phyloP scores from a whole-genome alignment of 1,284 basidiomycete genomes.

The Sporisorium sorghi region DNA sequence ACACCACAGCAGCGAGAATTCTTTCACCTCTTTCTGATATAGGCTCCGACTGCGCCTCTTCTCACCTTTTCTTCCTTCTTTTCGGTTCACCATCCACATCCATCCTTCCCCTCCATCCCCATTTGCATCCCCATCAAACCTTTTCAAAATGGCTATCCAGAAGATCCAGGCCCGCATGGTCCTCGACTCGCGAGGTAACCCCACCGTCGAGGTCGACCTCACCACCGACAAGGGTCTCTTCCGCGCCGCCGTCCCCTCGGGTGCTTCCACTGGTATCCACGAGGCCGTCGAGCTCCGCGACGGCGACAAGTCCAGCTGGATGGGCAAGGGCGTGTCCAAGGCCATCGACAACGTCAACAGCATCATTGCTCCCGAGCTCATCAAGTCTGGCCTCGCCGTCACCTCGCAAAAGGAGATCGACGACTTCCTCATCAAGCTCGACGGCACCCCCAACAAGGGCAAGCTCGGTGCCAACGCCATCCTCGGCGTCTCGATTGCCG shows the following conservation, averaged over 20 bases:
- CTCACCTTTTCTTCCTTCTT: neutral
- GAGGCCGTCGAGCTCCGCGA: constrained; percentile 99
- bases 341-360: constrained; percentile 96
- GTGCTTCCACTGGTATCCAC: constrained; percentile 97
- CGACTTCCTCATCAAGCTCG: constrained; percentile 97
- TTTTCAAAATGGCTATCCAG: constrained; percentile 59
- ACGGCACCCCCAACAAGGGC: constrained; percentile 98
- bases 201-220: constrained; percentile 69
- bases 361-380: constrained; percentile 87
- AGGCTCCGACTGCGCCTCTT: constrained; percentile 4
- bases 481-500: constrained; percentile 97
- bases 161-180: constrained; percentile 64
- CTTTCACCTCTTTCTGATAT: constrained; percentile 14
- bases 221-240: constrained; percentile 77
- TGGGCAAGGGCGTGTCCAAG: constrained; percentile 90
- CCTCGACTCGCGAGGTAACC: constrained; percentile 69
- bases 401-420: constrained; percentile 96
- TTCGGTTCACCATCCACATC: constrained; percentile 20
- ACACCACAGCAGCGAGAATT: constrained; percentile 1
- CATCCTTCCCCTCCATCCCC: neutral
- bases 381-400: constrained; percentile 86
- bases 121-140: constrained; percentile 9
- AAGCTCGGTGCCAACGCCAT: constrained; percentile 99
- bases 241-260: constrained; percentile 95
- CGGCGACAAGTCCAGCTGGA: constrained; percentile 89